phyloP scores from a whole-genome alignment of 371 early-diverging fungal species.

The Haplosporangium sp. region DNA sequence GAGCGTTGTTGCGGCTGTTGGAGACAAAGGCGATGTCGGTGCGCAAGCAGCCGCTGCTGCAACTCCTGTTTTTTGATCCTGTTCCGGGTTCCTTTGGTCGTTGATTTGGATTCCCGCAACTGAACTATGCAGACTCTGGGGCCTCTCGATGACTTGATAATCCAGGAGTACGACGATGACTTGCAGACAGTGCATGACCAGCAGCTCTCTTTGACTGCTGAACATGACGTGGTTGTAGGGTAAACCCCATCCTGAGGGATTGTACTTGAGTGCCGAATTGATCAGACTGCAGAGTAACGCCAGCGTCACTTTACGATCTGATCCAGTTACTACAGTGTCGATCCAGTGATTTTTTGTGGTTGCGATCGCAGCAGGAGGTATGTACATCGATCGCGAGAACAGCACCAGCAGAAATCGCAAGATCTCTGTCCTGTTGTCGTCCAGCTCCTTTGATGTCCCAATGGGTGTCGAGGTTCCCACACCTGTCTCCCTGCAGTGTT shows the following conservation, averaged over 20 bases:
- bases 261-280: constrained; percentile 83
- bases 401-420: constrained; percentile 80
- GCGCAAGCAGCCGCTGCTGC: not conserved
- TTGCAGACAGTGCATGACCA: constrained; percentile 77
- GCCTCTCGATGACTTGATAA: constrained; percentile 59
- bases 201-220: constrained; percentile 75
- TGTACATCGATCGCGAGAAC: constrained; percentile 84
- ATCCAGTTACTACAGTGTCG: constrained; percentile 64
- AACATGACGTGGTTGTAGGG: constrained; percentile 88
- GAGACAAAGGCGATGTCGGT: not conserved
- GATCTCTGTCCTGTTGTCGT: constrained; percentile 78
- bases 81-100: not conserved
- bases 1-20: constrained; percentile 32
- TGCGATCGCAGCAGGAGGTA: constrained; percentile 69
- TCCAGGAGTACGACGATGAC: constrained; percentile 78
- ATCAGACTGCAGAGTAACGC: constrained; percentile 84
- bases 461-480: constrained; percentile 76
- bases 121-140: not conserved
- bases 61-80: constrained; percentile 9
- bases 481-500: constrained; percentile 70
- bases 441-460: constrained; percentile 75
- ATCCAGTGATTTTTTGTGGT: constrained; percentile 70
- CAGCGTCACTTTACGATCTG: constrained; percentile 81
- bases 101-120: constrained; percentile 5
- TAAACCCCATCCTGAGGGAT: constrained; percentile 86